Conservation (phyloP, 2,329 filamentous ascomycete genomes). For the Trichoderma aggressivum region DNA sequence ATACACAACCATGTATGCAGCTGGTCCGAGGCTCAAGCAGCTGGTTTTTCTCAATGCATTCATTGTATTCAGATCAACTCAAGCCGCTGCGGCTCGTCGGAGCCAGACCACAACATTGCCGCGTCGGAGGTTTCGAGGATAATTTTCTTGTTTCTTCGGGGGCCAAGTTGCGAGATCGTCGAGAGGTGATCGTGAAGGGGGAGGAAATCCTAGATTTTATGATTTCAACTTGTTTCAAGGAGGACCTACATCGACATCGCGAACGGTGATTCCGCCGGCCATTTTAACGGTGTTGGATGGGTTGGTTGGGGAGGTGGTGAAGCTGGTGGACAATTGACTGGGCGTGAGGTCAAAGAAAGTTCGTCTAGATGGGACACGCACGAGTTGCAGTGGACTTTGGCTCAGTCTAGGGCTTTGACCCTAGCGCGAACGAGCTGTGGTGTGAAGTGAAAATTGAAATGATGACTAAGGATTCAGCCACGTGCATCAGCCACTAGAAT, state of each 20-base stretch:
- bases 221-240: constrained; percentile 28
- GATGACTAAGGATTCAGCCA: constrained; percentile 24
- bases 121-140: constrained; percentile 17
- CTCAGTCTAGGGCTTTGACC: constrained; percentile 32
- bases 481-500: neutral
- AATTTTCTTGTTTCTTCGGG: constrained; percentile 17
- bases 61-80: neutral
- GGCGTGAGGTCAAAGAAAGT: constrained; percentile 27
- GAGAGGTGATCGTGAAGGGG: constrained; percentile 17
- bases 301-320: constrained; percentile 26
- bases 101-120: constrained; percentile 8
- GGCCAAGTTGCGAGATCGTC: constrained; percentile 24
- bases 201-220: constrained; percentile 12
- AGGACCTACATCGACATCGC: constrained; percentile 77
- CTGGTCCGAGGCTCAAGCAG: neutral
- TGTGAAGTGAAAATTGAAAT: neutral
- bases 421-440: constrained; percentile 22
- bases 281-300: constrained; percentile 61
- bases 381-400: constrained; percentile 29
- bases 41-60: neutral
- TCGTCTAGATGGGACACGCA: constrained; percentile 23
- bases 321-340: constrained; percentile 32
- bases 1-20: constrained; percentile 1
- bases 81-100: constrained; percentile 2
- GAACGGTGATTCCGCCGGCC: constrained; percentile 75